Conservation (phyloP, 2,329 filamentous ascomycete genomes). For the Penicillium sp. region DNA sequence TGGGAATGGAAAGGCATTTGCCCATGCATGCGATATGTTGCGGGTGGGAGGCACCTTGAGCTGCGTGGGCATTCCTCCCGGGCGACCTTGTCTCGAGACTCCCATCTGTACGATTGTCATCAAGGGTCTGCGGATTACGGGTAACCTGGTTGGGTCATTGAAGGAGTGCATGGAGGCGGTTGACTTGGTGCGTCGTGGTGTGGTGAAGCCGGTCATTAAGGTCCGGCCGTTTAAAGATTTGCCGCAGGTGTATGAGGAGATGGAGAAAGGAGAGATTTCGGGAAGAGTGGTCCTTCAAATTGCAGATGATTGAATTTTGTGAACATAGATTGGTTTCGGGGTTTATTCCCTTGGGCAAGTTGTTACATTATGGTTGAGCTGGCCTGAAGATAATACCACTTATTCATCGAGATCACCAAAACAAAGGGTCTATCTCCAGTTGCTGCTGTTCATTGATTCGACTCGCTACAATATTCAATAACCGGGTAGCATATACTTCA, state of each 20-base stretch:
- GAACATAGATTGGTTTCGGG: background rate
- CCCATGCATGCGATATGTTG: slow-evolving; percentile 43
- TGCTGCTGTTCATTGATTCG: background rate
- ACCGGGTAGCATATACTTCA: too few relatives aligned
- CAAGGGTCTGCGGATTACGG: slow-evolving; percentile 42
- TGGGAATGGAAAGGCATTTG: slow-evolving; percentile 40
- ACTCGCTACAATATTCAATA: too few relatives aligned
- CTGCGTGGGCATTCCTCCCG: slow-evolving; percentile 44
- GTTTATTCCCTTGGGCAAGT: background rate
- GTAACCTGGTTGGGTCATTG: slow-evolving; percentile 44
- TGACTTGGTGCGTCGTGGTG: slow-evolving; percentile 39
- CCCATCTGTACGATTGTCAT: slow-evolving; percentile 44
- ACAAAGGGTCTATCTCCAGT: background rate
- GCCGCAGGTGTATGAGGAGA: slow-evolving; percentile 41
- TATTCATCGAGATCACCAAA: background rate
- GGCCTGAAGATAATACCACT: background rate
- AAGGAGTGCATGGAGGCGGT: slow-evolving; percentile 47
- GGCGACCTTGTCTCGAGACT: slow-evolving; percentile 37
- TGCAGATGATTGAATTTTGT: slow-evolving; percentile 13
- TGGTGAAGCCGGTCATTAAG: slow-evolving; percentile 41
- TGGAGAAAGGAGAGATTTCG: slow-evolving; percentile 43
- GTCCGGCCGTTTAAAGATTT: slow-evolving; percentile 43
- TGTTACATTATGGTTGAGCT: background rate
- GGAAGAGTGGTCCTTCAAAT: slow-evolving; percentile 43
- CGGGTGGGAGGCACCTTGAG: slow-evolving; percentile 42